phyloP scores from a whole-genome alignment of 148 eudicot species.

The Talinum fruticosum region DNA sequence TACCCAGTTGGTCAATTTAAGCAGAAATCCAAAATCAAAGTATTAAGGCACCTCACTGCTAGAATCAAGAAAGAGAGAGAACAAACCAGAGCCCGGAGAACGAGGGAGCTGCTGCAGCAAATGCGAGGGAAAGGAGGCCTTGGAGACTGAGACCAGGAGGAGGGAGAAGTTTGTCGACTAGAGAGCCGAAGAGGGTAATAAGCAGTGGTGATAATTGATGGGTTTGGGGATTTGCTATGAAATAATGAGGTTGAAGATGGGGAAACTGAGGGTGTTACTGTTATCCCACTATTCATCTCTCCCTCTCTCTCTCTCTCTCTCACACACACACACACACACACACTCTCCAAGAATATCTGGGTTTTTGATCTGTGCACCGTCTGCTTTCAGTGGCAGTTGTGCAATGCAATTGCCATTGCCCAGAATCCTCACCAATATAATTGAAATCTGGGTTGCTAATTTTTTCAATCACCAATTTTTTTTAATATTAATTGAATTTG shows the following conservation, averaged over 20 bases:
- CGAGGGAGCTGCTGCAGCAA: slow-evolving; percentile 14
- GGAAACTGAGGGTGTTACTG: slow-evolving; percentile 3
- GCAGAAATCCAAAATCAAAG: neutral
- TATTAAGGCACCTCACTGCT: neutral
- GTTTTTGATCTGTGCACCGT: neutral
- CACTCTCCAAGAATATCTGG: neutral
- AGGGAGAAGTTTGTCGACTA: slow-evolving; percentile 18
- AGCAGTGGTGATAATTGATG: slow-evolving; percentile 1
- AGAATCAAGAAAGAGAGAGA: neutral
- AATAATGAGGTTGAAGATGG: slow-evolving; percentile 4
- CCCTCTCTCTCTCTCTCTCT: slow-evolving; percentile 1
- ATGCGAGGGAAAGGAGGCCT: slow-evolving; percentile 9
- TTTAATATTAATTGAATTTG: no score
- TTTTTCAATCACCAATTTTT: no score
- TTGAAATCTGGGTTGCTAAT: no score
- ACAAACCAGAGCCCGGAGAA: slow-evolving; percentile 31
- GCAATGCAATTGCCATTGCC: neutral
- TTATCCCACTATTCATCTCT: slow-evolving; percentile 9
- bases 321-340: no score
- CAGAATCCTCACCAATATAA: no score
- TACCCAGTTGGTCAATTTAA: neutral
- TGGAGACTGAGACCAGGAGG: neutral
- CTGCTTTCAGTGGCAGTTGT: no score
- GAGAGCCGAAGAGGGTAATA: slow-evolving; percentile 13
- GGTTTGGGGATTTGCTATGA: slow-evolving; percentile 10